phyloP scores from a whole-genome alignment of 345 rosid species.

The Aegle marmelos region DNA sequence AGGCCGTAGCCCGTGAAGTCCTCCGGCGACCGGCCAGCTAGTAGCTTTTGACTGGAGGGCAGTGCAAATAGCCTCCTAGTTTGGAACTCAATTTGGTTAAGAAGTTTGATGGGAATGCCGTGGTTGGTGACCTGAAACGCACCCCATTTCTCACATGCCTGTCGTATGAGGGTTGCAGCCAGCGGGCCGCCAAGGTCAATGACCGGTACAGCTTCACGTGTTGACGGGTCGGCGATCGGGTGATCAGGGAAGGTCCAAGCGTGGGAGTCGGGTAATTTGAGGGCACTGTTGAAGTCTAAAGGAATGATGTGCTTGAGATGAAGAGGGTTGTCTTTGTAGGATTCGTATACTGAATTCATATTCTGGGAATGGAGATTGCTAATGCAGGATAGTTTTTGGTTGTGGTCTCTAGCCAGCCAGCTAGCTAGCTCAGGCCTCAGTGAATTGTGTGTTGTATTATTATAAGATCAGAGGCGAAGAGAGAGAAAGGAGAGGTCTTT shows the following conservation, averaged over 20 bases:
- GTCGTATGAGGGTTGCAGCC: conserved; percentile 32
- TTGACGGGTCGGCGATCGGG: not conserved
- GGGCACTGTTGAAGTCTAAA: conserved; percentile 19
- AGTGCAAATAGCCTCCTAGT: conserved; percentile 53
- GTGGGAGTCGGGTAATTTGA: conserved; percentile 24
- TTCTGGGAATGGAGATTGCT: not conserved
- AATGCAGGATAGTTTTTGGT: not conserved
- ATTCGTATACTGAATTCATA: conserved; percentile 19
- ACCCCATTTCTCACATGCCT: conserved; percentile 77
- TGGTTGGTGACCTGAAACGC: conserved; percentile 71
- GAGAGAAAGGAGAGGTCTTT: not conserved
- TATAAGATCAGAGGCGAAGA: not conserved
- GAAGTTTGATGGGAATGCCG: conserved; percentile 47
- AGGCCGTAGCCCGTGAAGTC: conserved; percentile 61
- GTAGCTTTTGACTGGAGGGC: conserved; percentile 51
- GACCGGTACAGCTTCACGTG: conserved; percentile 35
- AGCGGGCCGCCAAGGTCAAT: conserved; percentile 45
- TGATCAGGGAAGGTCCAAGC: conserved; percentile 6
- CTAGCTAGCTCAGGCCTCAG: not conserved
- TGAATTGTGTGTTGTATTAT: not conserved
- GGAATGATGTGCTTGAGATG: conserved; percentile 17
- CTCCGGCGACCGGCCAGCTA: conserved; percentile 46
- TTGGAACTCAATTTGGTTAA: conserved; percentile 34
- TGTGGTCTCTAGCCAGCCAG: not conserved
- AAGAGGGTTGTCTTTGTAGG: conserved; percentile 15